Evolutionary conservation across 2,329 filamentous ascomycete species (phyloP).

Genomic region (Fusarium coicis): DNA sequence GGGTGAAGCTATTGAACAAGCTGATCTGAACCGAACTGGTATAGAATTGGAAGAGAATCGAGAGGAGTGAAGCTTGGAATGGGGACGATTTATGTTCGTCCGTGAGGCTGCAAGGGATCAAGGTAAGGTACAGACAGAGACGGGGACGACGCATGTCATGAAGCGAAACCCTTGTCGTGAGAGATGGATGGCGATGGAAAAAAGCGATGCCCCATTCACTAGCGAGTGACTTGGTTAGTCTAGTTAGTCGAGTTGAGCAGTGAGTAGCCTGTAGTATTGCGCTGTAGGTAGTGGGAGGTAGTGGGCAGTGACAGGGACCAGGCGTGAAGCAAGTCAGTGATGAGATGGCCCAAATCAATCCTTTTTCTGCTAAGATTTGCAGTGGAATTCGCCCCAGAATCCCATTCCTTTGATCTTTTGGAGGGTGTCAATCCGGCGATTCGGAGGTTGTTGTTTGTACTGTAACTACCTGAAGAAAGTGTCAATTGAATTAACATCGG

Average conservation of each 20-base stretch:
- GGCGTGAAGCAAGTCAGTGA: slow-evolving; percentile 42
- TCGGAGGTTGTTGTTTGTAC: slow-evolving; percentile 6
- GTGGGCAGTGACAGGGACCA: slow-evolving; percentile 42
- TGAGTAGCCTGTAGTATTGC: slow-evolving; percentile 4
- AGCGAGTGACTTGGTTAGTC: slow-evolving; percentile 1
- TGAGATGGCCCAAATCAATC: slow-evolving; percentile 34
- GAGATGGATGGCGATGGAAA: slow-evolving; percentile 32
- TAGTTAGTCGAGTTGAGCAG: neutral
- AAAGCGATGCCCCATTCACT: slow-evolving; percentile 44
- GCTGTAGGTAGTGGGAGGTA: slow-evolving; percentile 24
- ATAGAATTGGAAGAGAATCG: slow-evolving; percentile 23
- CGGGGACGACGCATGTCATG: slow-evolving; percentile 41
- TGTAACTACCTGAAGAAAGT: neutral
- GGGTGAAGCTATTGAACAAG: slow-evolving; percentile 34
- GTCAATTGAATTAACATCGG: neutral
- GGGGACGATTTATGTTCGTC: slow-evolving; percentile 46
- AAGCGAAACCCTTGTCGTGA: slow-evolving; percentile 40
- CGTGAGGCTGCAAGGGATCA: slow-evolving; percentile 44
- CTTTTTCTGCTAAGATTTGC: slow-evolving; percentile 47
- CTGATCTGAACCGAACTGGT: slow-evolving; percentile 40
- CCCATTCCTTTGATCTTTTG: slow-evolving; percentile 23
- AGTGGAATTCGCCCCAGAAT: slow-evolving; percentile 42
- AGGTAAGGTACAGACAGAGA: slow-evolving; percentile 25
- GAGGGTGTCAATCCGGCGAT: slow-evolving; percentile 35
- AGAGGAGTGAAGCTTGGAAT: slow-evolving; percentile 39